Evolutionary conservation across 1,284 basidiomycete species (phyloP), one percentile per base, ranked within the genome.

Genomic region (Anthracocystis setariae): DNA sequence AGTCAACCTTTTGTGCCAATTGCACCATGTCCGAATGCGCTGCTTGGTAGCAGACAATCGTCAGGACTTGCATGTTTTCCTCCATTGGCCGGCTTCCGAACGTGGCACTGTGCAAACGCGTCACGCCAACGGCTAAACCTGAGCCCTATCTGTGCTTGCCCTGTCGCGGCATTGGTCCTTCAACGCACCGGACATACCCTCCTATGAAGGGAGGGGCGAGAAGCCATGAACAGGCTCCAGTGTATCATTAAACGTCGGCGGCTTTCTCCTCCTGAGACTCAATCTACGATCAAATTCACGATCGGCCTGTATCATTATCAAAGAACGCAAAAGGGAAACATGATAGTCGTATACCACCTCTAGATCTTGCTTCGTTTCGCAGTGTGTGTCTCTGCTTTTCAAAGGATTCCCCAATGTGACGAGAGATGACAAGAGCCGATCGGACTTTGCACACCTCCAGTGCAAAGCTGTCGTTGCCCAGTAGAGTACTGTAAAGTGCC

Each of bases 241-340:
- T 37, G 35, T 37, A 37, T 37, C 35, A 37, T n/a, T 37, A 37
- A 8, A 33, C 15, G 32, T 15, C 32, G 15, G 35, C 35, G 17
- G 13, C 35, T n/a, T 17, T 37, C 13, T 37, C 15, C 35, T 37
- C 35, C 35, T 8, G 32, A 37, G n/a, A 17, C 35, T 7, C 15
- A 49, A 18, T 23, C 18, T 12, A 40, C 37, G 37, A 49, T 40
- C n/a, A 27, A 3, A 35, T 27, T 10, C 18, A 17, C 8, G 35
- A 24, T 49, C 47, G 37, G 9, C 40, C 35, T 49, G 47, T 49
- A 49, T 40, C 23, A 49, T 40, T 40, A 27, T 38, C n/a, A n/a
- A 18, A 9, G 8, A 37, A n/a, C 39, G 20, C 15, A 21, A 29
- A 23, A 49, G 37, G 47, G 25, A n/a, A 49, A 40, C 37, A 29